A percentile compares a stretch with the other conserved stretches of the same genome.
These are phyloP conservation scores for Nakazawaea pomicola DNA, from an alignment of 805 yeast species.

Conservation along the genomic window DNA sequence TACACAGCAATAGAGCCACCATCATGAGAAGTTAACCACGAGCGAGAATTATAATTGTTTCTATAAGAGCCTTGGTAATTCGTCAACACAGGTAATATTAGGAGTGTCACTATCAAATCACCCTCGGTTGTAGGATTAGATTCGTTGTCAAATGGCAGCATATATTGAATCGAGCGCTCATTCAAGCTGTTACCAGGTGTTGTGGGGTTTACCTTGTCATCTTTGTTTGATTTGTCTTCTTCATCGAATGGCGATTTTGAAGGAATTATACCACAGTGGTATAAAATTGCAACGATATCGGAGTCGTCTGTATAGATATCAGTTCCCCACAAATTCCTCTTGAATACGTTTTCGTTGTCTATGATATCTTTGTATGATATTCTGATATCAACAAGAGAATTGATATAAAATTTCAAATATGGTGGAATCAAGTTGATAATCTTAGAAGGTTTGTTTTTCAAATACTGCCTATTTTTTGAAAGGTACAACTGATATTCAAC, in stretches of 20 bases:
- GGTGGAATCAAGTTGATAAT: conserved; percentile 27
- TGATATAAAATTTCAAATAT: conserved; percentile 32
- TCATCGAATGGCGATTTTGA: conserved; percentile 24
- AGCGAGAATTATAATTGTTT: conserved; percentile 67
- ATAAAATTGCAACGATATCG: conserved; percentile 67
- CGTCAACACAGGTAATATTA: conserved; percentile 66
- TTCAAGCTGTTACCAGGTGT: conserved; percentile 39
- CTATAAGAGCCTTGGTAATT: conserved; percentile 60
- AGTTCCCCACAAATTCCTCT: conserved; percentile 80
- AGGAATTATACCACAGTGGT: conserved; percentile 67
- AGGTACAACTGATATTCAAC: conserved; percentile 9
- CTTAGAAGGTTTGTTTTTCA: conserved; percentile 25
- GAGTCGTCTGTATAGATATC: conserved; percentile 94
- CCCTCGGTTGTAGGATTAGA: conserved; percentile 21
- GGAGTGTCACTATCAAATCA: conserved; percentile 53
- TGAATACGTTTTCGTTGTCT: conserved; percentile 35
- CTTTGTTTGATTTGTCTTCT: conserved; percentile 15
- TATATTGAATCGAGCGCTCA: conserved; percentile 25
- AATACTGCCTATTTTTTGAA: conserved; percentile 15
- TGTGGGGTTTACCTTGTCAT: conserved; percentile 27
- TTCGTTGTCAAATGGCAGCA: conserved; percentile 25
- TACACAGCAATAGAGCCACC: conserved; percentile 72
- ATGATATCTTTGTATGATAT: conserved; percentile 43
- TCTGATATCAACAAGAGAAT: conserved; percentile 48
- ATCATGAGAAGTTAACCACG: conserved; percentile 71